A percentile compares a stretch with the other conserved stretches of the same genome.
Conservation (phyloP, 176 grass and related monocot species). For the Juncus inflexus region DNA sequence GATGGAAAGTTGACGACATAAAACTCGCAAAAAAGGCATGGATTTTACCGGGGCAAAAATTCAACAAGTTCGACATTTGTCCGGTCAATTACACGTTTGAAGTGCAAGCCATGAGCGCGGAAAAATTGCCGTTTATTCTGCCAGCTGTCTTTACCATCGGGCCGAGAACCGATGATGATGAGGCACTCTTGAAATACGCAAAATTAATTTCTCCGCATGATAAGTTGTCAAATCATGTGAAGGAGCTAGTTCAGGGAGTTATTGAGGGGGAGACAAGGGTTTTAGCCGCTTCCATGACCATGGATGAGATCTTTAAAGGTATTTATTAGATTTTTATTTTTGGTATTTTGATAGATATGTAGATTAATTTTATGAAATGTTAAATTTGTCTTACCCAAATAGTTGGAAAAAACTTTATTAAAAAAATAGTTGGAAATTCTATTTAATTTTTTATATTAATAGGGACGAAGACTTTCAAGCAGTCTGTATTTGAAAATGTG, state of each 20-base stretch:
- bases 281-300: conserved; percentile 54
- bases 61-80: conserved; percentile 49
- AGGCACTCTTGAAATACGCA: conserved; percentile 62
- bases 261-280: conserved; percentile 46
- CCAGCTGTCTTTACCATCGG: conserved; percentile 93
- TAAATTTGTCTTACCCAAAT: background rate
- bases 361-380: background rate
- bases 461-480: conserved; percentile 47
- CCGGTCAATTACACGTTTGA: conserved; percentile 81
- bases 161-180: conserved; percentile 39
- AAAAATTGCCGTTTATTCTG: conserved; percentile 86
- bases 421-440: too few species aligned
- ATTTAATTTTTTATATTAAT: background rate
- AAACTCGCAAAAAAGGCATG: conserved; percentile 72
- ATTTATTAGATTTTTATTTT: background rate
- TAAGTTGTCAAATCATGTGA: conserved; percentile 45
- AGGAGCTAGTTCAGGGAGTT: conserved; percentile 44
- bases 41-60: conserved; percentile 43
- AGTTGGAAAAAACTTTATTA: background rate
- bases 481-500: conserved; percentile 41
- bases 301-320: conserved; percentile 54
- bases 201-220: conserved; percentile 57
- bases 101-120: conserved; percentile 89
- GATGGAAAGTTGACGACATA: conserved; percentile 45
- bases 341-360: background rate